phyloP scores from a whole-genome alignment of 257 asterid species.

The Penstemon barbatus region DNA sequence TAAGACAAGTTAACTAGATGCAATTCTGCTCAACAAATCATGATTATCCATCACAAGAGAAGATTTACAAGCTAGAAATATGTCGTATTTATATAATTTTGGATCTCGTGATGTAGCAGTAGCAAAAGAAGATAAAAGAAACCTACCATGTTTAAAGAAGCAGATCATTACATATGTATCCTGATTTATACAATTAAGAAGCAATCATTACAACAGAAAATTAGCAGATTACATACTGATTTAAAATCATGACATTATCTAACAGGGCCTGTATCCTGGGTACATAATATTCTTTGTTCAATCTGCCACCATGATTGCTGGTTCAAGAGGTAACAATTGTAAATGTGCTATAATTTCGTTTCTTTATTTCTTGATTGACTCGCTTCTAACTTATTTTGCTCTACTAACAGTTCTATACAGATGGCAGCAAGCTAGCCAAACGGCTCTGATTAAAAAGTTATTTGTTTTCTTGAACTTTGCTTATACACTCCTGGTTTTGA shows the following conservation, averaged over 20 bases:
- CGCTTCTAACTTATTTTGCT: conserved; percentile 31
- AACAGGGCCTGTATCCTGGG: conserved; percentile 92
- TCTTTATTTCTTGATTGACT: conserved; percentile 12
- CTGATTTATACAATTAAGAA: no score
- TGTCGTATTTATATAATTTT: no score
- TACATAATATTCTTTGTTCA: conserved; percentile 88
- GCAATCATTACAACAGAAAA: not conserved
- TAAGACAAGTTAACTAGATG: no score
- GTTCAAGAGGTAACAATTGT: conserved; percentile 72
- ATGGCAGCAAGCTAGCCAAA: conserved; percentile 76
- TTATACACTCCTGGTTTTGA: conserved; percentile 74
- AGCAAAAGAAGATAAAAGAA: no score
- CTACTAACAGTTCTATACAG: conserved; percentile 61
- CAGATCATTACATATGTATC: no score
- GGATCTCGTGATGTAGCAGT: no score
- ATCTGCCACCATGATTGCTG: conserved; percentile 85
- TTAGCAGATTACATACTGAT: conserved; percentile 7
- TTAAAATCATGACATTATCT: conserved; percentile 19
- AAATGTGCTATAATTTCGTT: no score
- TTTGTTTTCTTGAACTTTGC: conserved; percentile 55
- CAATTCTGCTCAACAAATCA: no score
- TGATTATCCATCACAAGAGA: no score
- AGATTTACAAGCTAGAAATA: no score
- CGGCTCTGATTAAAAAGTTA: conserved; percentile 42
- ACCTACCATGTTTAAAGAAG: no score